Percentiles rank a stretch among this genome's conserved stretches.
phyloP scores from a whole-genome alignment of 2,329 filamentous ascomycete genomes.

The Aspergillus spinulosporus region DNA sequence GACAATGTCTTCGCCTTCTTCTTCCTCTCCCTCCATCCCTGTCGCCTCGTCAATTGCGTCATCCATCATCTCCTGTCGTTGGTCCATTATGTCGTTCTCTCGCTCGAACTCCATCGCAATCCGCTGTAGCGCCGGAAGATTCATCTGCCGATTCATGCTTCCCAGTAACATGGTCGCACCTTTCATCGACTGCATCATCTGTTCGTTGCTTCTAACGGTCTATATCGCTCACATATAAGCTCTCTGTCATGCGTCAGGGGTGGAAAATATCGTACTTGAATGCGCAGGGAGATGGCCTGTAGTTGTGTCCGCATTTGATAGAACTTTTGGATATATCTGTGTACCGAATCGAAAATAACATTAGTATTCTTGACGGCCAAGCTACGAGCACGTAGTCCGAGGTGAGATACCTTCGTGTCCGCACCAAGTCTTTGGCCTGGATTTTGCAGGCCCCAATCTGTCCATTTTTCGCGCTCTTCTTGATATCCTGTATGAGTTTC shows the following conservation, averaged over 20 bases:
- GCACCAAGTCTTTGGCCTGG: constrained; percentile 93
- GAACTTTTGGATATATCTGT: constrained; percentile 93
- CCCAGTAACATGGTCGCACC: constrained; percentile 88
- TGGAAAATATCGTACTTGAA: constrained; percentile 66
- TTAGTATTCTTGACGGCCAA: background rate
- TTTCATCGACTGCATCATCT: constrained; percentile 99
- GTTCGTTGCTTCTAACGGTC: constrained; percentile 97
- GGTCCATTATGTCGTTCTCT: constrained; percentile 99
- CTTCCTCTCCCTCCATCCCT: constrained; percentile 77
- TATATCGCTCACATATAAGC: constrained; percentile 40
- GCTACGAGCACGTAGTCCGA: background rate
- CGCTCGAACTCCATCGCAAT: constrained; percentile 99
- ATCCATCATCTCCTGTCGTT: constrained; percentile 99
- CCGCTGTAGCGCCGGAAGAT: constrained; percentile 87
- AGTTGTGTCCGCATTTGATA: constrained; percentile 97
- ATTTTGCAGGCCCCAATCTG: constrained; percentile 99
- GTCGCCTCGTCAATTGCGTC: constrained; percentile 97
- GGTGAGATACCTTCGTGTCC: constrained; percentile 70
- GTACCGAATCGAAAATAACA: background rate
- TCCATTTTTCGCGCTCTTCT: constrained; percentile 95
- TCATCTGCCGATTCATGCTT: constrained; percentile 98
- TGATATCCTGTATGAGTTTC: constrained; percentile 93
- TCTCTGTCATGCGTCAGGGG: background rate
- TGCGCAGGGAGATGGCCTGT: constrained; percentile 89
- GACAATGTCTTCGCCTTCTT: constrained; percentile 94